These are phyloP conservation scores for Fragosphaeria purpurea DNA, from an alignment of 2,329 filamentous ascomycete species.

Conservation along the genomic window DNA sequence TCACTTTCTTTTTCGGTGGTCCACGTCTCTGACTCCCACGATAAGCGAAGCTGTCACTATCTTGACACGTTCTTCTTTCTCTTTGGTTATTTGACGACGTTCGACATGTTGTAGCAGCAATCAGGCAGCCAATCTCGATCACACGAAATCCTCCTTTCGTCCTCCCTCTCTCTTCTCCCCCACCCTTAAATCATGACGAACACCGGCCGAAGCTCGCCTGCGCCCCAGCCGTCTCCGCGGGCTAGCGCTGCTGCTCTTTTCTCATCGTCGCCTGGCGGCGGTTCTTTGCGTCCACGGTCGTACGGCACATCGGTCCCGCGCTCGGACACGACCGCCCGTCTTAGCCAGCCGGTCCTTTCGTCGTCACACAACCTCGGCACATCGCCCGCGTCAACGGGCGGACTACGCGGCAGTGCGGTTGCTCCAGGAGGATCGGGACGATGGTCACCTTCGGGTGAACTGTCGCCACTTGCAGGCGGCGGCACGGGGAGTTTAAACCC, in stretches of 20 bases:
- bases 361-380: slow-evolving; percentile 28
- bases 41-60: background rate
- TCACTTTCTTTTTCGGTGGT: background rate
- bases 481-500: slow-evolving; percentile 53
- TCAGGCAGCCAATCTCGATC: background rate
- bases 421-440: background rate
- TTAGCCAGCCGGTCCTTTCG: slow-evolving; percentile 44
- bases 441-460: slow-evolving; percentile 36
- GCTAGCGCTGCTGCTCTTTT: slow-evolving; percentile 27
- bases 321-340: slow-evolving; percentile 49
- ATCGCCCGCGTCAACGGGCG: slow-evolving; percentile 11
- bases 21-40: background rate
- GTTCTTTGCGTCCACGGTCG: slow-evolving; percentile 35
- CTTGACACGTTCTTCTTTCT: background rate
- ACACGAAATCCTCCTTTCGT: background rate
- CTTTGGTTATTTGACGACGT: too few relatives aligned
- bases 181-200: slow-evolving; percentile 6
- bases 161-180: background rate
- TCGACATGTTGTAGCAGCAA: slow-evolving; percentile 3
- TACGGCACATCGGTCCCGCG: slow-evolving; percentile 45
- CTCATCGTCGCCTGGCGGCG: slow-evolving; percentile 37
- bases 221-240: slow-evolving; percentile 9
- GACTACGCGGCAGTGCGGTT: background rate
- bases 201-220: slow-evolving; percentile 12
- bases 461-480: slow-evolving; percentile 56